These are phyloP conservation scores for Coprinopsis marcescibilis DNA, from an alignment of 768 basidiomycete genomes.

Conservation along the genomic window DNA sequence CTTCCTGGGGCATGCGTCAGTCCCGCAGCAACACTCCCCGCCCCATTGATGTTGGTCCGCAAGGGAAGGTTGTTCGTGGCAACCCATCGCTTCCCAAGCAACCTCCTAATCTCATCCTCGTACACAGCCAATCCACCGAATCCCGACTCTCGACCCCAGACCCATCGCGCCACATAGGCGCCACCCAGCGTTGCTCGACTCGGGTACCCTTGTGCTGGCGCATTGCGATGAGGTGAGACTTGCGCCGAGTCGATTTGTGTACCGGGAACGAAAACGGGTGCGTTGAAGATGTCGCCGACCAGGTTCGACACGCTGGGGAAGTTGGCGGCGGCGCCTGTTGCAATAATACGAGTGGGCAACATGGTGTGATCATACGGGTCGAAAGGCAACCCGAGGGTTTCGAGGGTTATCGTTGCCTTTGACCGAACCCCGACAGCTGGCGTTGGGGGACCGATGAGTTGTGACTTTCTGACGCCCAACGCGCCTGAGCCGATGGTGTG, in stretches of 20 bases:
- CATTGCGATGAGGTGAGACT: conserved; percentile 63
- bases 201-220: conserved; percentile 64
- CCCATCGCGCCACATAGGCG: conserved; percentile 81
- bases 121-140: conserved; percentile 52
- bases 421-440: conserved; percentile 27
- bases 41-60: conserved; percentile 54
- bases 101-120: conserved; percentile 72
- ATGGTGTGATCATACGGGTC: conserved; percentile 71
- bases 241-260: conserved; percentile 78
- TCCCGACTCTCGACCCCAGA: conserved; percentile 67
- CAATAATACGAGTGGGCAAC: conserved; percentile 60
- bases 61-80: conserved; percentile 52
- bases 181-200: conserved; percentile 66
- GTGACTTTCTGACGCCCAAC: conserved; percentile 36
- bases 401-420: conserved; percentile 22
- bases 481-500: conserved; percentile 66
- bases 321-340: conserved; percentile 77
- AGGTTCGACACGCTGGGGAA: conserved; percentile 80
- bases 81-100: conserved; percentile 72
- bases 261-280: conserved; percentile 67
- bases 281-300: conserved; percentile 78
- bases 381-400: conserved; percentile 61
- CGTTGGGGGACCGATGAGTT: conserved; percentile 27
- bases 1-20: conserved; percentile 28
- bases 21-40: conserved; percentile 9